These are phyloP conservation scores for Aspergillus pseudonomiae DNA, from an alignment of 2,329 filamentous ascomycete genomes.

Conservation along the genomic window DNA sequence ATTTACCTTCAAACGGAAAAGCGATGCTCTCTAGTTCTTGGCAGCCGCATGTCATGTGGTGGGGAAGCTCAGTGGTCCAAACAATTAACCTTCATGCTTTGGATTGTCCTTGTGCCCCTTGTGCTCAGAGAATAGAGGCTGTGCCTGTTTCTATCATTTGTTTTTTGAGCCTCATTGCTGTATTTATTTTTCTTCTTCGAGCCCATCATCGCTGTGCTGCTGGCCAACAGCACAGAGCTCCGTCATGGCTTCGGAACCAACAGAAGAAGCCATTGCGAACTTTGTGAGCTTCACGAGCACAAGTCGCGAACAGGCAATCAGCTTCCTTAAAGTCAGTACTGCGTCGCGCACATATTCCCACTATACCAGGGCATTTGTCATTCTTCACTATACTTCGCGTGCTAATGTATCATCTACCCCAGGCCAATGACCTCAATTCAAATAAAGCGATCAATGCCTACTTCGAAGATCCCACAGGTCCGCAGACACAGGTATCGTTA, in stretches of 20 bases:
- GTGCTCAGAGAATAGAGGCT: neutral
- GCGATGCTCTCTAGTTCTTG: conserved; percentile 9
- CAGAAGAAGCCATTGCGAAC: conserved; percentile 44
- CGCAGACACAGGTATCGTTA: conserved; percentile 34
- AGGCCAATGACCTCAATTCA: conserved; percentile 50
- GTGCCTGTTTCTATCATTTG: neutral
- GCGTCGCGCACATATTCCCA: neutral
- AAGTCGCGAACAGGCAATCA: conserved; percentile 43
- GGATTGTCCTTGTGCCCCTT: neutral
- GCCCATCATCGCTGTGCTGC: neutral
- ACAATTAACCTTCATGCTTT: neutral
- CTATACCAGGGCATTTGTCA: neutral
- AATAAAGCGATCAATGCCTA: conserved; percentile 52
- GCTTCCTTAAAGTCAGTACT: conserved; percentile 43
- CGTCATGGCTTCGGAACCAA: conserved; percentile 41
- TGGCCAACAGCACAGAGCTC: neutral
- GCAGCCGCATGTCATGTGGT: conserved; percentile 25
- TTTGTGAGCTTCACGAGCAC: conserved; percentile 47
- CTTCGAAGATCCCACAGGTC: conserved; percentile 47
- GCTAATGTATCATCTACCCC: conserved; percentile 17
- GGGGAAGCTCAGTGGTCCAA: conserved; percentile 19
- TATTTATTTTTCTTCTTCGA: neutral
- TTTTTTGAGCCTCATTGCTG: neutral
- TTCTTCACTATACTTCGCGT: neutral
- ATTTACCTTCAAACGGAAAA: neutral